A percentile compares a stretch with the other conserved stretches of the same genome.
These are phyloP conservation scores for Akanthomyces dipterigenus DNA, from an alignment of 2,329 filamentous ascomycete species.

Conservation along the genomic window DNA sequence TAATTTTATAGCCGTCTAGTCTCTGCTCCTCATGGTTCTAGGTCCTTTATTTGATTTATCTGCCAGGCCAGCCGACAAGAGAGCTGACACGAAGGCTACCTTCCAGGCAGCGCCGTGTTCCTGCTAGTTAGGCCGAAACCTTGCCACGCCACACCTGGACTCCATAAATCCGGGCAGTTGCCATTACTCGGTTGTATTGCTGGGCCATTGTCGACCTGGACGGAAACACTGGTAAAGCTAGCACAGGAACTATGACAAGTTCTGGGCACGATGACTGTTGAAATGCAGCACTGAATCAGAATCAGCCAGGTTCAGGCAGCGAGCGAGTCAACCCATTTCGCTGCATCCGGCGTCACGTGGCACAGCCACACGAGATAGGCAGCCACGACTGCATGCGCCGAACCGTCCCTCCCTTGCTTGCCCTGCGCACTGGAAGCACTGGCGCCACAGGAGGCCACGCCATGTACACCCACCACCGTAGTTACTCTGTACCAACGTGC, in stretches of 20 bases:
- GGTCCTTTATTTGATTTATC: too few species aligned
- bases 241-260: background rate
- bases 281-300: background rate
- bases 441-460: background rate
- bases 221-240: background rate
- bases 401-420: background rate
- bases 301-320: background rate
- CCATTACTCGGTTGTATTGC: background rate
- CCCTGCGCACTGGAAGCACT: background rate
- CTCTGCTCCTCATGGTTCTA: too few species aligned
- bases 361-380: constrained; percentile 7
- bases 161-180: background rate
- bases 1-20: background rate
- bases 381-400: background rate
- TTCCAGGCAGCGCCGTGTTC: background rate
- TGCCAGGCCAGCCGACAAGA: background rate
- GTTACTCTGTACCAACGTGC: too few species aligned
- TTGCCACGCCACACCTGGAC: background rate
- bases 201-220: background rate
- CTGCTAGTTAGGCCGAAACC: background rate
- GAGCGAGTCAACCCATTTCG: background rate
- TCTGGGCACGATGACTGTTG: too few species aligned
- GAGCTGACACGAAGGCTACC: background rate
- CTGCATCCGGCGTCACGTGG: constrained; percentile 8
- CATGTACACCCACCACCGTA: too few species aligned